phyloP scores from a whole-genome alignment of 2,329 filamentous ascomycete genomes.

The Pezicula rhizophila region DNA sequence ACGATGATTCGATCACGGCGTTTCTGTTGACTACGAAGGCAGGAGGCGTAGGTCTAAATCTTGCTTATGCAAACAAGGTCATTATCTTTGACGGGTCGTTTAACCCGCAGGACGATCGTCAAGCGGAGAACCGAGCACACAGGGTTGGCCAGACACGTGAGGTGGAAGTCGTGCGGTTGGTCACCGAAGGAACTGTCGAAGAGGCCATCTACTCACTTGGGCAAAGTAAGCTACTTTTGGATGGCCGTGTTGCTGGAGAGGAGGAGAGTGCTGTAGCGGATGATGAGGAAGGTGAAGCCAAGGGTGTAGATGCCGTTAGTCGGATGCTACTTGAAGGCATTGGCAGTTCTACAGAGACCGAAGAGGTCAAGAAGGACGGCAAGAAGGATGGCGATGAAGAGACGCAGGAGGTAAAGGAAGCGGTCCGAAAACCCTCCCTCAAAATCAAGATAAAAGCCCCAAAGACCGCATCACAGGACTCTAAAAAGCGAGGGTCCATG shows the following conservation, averaged over 20 bases:
- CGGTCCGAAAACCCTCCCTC: too few relatives aligned
- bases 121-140: slow-evolving; percentile 95
- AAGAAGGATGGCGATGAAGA: not conserved
- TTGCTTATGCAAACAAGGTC: slow-evolving; percentile 94
- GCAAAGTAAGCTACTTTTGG: slow-evolving; percentile 86
- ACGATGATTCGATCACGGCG: slow-evolving; percentile 70
- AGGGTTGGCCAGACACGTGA: slow-evolving; percentile 85
- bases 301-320: slow-evolving; percentile 19
- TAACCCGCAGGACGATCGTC: slow-evolving; percentile 97
- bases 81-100: slow-evolving; percentile 97
- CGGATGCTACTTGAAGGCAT: slow-evolving; percentile 24
- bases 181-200: slow-evolving; percentile 78
- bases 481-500: too few relatives aligned
- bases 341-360: slow-evolving; percentile 3
- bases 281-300: slow-evolving; percentile 25
- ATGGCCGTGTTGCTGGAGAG: slow-evolving; percentile 63
- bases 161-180: slow-evolving; percentile 83
- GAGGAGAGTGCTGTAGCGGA: slow-evolving; percentile 40
- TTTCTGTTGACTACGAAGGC: slow-evolving; percentile 92
- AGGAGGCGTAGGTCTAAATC: slow-evolving; percentile 93
- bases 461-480: too few relatives aligned
- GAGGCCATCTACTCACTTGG: slow-evolving; percentile 90
- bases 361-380: slow-evolving; percentile 5
- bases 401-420: too few relatives aligned
- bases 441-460: too few relatives aligned